Evolutionary conservation across 352 stramenopile species (phyloP).

Genomic region (Pythium aristosporum): DNA sequence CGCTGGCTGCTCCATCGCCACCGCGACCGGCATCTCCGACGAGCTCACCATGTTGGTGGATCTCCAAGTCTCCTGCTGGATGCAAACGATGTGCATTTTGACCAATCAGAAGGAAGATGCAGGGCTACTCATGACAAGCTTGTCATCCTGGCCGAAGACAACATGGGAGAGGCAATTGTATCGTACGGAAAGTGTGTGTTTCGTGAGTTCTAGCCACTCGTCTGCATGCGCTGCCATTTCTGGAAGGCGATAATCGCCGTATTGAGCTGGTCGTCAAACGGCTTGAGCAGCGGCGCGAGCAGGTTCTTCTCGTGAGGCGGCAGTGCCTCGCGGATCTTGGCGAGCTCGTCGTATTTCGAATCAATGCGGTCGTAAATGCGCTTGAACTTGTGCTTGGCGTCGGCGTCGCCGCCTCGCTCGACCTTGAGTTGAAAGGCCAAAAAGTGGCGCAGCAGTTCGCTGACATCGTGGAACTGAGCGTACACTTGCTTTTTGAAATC

Average conservation of each 20-base stretch:
- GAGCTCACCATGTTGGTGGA: background rate
- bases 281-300: constrained; percentile 78
- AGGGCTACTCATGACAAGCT: too few relatives aligned
- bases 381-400: constrained; percentile 77
- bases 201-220: constrained; percentile 1
- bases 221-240: constrained; percentile 20
- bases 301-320: constrained; percentile 84
- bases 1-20: constrained; percentile 27
- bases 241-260: constrained; percentile 78
- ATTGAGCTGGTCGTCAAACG: constrained; percentile 87
- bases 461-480: constrained; percentile 85
- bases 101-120: constrained; percentile 8
- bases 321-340: constrained; percentile 78
- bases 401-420: constrained; percentile 45
- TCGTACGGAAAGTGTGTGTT: too few relatives aligned
- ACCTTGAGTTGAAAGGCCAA: constrained; percentile 78
- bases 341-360: constrained; percentile 84
- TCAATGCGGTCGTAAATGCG: constrained; percentile 87
- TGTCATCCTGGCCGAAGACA: too few relatives aligned
- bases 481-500: constrained; percentile 89
- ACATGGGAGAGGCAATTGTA: too few relatives aligned
- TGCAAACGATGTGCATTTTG: background rate
- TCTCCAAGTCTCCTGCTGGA: background rate
- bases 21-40: background rate
- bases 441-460: constrained; percentile 81